A percentile compares a stretch with the other conserved stretches of the same genome.
These are phyloP conservation scores for Annulohypoxylon stygium DNA, from an alignment of 495 filamentous ascomycete species.

Conservation along the genomic window DNA sequence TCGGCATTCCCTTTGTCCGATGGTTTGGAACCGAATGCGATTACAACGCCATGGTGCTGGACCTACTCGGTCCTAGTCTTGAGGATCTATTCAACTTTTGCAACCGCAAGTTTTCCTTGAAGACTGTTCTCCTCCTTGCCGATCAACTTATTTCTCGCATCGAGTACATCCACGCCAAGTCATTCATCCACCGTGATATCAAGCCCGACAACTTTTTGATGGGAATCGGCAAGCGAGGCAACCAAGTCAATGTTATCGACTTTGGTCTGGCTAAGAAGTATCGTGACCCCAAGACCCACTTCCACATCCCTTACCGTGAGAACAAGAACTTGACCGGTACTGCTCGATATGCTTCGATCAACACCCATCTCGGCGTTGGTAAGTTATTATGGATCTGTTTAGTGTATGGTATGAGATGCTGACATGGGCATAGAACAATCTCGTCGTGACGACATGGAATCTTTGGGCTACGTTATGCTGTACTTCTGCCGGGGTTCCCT, in stretches of 20 bases:
- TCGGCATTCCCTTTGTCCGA: constrained; percentile 98
- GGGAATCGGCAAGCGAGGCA: constrained; percentile 99
- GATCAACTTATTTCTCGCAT: constrained; percentile 99
- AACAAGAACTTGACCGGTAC: constrained; percentile 99
- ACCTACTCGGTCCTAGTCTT: constrained; percentile 95
- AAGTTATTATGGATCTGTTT: constrained; percentile 35
- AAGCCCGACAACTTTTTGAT: constrained; percentile 99
- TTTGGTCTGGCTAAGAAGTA: constrained; percentile 99
- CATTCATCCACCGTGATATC: constrained; percentile 99
- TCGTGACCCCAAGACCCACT: constrained; percentile 99
- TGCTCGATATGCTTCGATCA: constrained; percentile 98
- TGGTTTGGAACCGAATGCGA: constrained; percentile 99
- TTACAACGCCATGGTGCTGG: constrained; percentile 99
- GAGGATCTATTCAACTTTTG: constrained; percentile 99
- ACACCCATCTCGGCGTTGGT: constrained; percentile 97
- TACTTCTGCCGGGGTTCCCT: constrained; percentile 99
- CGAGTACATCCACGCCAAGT: constrained; percentile 99
- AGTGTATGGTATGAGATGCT: constrained; percentile 38
- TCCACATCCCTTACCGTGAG: constrained; percentile 99
- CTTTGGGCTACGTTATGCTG: constrained; percentile 98
- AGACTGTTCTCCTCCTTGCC: constrained; percentile 98
- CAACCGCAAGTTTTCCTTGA: constrained; percentile 99
- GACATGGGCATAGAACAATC: constrained; percentile 82
- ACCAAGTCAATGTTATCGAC: constrained; percentile 99
- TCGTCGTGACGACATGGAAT: constrained; percentile 99